These are phyloP conservation scores for Aspergillus leporis DNA, from an alignment of 495 filamentous ascomycete species.

Conservation along the genomic window DNA sequence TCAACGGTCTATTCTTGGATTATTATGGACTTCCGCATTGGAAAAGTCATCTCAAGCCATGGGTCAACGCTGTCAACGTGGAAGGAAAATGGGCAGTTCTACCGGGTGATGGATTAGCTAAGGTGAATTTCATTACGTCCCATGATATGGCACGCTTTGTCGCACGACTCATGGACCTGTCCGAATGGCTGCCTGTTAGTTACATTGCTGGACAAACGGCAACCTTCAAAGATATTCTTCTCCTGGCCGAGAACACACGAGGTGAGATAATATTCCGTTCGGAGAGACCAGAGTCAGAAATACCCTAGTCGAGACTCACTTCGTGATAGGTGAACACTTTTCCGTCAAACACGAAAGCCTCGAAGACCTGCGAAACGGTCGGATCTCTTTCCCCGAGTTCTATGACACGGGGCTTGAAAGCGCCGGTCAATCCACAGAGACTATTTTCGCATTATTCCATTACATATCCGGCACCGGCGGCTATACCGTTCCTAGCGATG, in stretches of 20 bases:
- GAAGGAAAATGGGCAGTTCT: slow-evolving; percentile 35
- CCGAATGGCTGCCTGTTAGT: slow-evolving; percentile 30
- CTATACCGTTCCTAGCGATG: neutral
- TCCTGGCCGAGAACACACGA: slow-evolving; percentile 32
- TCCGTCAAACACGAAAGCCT: slow-evolving; percentile 34
- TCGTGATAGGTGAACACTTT: slow-evolving; percentile 30
- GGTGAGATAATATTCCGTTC: slow-evolving; percentile 10
- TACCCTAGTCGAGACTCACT: too few relatives aligned
- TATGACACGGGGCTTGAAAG: slow-evolving; percentile 1
- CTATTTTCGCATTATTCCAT: slow-evolving; percentile 7
- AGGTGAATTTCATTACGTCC: slow-evolving; percentile 40
- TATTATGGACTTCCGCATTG: slow-evolving; percentile 38
- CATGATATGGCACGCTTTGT: slow-evolving; percentile 43
- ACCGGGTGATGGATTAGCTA: slow-evolving; percentile 35
- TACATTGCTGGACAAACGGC: slow-evolving; percentile 32
- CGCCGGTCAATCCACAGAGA: neutral
- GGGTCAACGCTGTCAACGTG: slow-evolving; percentile 34
- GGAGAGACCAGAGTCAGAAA: too few relatives aligned
- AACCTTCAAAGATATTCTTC: slow-evolving; percentile 35
- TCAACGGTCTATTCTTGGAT: slow-evolving; percentile 43
- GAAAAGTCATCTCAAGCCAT: slow-evolving; percentile 27
- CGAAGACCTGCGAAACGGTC: slow-evolving; percentile 34
- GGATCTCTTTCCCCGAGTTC: slow-evolving; percentile 17
- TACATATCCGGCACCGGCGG: neutral
- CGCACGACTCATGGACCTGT: slow-evolving; percentile 31